Conservation (phyloP, 768 basidiomycete genomes). For the Leccinum obscurum region DNA sequence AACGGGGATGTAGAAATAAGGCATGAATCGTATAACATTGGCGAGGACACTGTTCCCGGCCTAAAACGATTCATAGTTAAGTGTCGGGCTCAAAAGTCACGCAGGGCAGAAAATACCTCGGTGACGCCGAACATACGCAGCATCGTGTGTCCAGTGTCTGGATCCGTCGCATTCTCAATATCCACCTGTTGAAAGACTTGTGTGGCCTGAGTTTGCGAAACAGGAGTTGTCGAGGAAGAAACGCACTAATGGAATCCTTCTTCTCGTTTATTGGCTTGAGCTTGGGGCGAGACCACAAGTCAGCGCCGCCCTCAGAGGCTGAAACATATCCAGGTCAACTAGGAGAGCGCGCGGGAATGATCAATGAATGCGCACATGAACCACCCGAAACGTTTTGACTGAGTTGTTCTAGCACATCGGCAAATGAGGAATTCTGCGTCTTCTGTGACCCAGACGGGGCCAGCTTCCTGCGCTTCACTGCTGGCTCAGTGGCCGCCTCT, state of each 20-base stretch:
- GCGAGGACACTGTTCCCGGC: slow-evolving; percentile 88
- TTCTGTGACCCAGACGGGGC: slow-evolving; percentile 34
- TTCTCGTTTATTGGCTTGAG: slow-evolving; percentile 56
- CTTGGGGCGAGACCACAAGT: slow-evolving; percentile 68
- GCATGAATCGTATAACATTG: slow-evolving; percentile 77
- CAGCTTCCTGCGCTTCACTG: slow-evolving; percentile 56
- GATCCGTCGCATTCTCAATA: slow-evolving; percentile 65
- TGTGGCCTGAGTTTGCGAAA: background rate
- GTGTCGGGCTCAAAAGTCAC: background rate
- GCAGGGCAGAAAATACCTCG: slow-evolving; percentile 47
- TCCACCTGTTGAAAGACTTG: slow-evolving; percentile 97
- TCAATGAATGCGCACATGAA: slow-evolving; percentile 37
- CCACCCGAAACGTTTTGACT: slow-evolving; percentile 48
- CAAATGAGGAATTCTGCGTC: slow-evolving; percentile 47
- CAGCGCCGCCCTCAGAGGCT: slow-evolving; percentile 79
- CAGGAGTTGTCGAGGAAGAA: background rate
- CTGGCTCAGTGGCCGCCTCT: slow-evolving; percentile 36
- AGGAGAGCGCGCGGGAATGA: background rate
- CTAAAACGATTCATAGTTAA: slow-evolving; percentile 37
- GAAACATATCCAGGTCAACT: slow-evolving; percentile 1
- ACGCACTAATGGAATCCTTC: slow-evolving; percentile 67
- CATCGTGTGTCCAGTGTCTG: slow-evolving; percentile 40
- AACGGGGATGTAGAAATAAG: slow-evolving; percentile 90
- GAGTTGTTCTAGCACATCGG: slow-evolving; percentile 62
- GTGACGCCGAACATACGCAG: slow-evolving; percentile 90